Percentiles rank a stretch among this genome's conserved stretches.
These are phyloP conservation scores for Hypomontagnella monticulosa DNA, from an alignment of 495 filamentous ascomycete species.

Conservation along the genomic window DNA sequence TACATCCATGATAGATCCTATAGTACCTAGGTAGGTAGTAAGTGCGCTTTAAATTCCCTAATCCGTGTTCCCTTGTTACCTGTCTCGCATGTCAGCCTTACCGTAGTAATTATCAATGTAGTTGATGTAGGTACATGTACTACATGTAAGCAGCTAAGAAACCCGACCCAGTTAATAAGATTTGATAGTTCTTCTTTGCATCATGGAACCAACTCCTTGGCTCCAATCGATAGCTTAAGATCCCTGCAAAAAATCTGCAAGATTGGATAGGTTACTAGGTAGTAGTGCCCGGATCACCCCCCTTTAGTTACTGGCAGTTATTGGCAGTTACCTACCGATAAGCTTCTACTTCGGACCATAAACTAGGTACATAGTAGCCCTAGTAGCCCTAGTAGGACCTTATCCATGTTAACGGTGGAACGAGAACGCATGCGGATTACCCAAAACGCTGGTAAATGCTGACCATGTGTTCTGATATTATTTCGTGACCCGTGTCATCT, in stretches of 20 bases:
- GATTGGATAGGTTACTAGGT: neutral
- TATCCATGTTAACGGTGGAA: conserved; percentile 21
- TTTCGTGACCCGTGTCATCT: conserved; percentile 44
- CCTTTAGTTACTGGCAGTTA: too few relatives aligned
- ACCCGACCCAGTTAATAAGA: conserved; percentile 20
- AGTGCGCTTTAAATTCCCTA: too few relatives aligned
- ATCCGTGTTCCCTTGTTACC: too few relatives aligned
- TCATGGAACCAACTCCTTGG: neutral
- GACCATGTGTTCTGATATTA: conserved; percentile 20
- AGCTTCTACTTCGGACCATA: too few relatives aligned
- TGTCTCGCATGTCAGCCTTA: conserved; percentile 4
- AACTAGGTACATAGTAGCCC: neutral
- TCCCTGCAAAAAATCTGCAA: too few relatives aligned
- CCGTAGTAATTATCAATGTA: neutral
- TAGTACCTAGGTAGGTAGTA: too few relatives aligned
- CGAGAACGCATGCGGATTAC: conserved; percentile 14
- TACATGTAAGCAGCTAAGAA: neutral
- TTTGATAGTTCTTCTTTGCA: conserved; percentile 14
- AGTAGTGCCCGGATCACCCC: too few relatives aligned
- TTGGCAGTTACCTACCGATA: too few relatives aligned
- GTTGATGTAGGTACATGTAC: neutral
- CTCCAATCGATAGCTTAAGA: too few relatives aligned
- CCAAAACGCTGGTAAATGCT: conserved; percentile 19
- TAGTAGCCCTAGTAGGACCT: neutral
- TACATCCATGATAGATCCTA: too few relatives aligned